A percentile compares a stretch with the other conserved stretches of the same genome.
These are phyloP conservation scores for Trypanosomatidae sp. DNA, from an alignment of 208 protist genomes.

Conservation along the genomic window DNA sequence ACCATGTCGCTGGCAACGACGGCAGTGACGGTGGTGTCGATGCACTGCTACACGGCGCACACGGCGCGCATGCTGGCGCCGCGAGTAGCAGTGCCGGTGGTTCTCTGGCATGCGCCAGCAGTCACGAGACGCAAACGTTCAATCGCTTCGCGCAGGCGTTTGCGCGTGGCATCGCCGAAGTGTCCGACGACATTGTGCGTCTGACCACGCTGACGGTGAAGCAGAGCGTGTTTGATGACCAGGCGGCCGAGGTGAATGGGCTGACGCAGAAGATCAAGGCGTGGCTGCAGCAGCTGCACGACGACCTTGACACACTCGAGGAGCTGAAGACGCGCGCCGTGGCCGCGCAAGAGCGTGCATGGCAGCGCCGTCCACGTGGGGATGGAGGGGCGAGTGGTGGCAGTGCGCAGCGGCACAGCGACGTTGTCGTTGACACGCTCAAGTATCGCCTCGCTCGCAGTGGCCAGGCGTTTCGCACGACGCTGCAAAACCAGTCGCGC, in stretches of 20 bases:
- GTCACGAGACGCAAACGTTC: constrained; percentile 61
- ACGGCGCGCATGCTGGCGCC: too few relatives aligned
- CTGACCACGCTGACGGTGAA: constrained; percentile 64
- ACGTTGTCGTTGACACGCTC: constrained; percentile 70
- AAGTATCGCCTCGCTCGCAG: constrained; percentile 54
- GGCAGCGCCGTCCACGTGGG: background rate
- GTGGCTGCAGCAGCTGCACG: constrained; percentile 66
- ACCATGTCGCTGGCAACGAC: too few relatives aligned
- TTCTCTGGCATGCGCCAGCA: too few relatives aligned
- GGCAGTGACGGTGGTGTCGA: background rate
- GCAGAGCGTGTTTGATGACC: constrained; percentile 85
- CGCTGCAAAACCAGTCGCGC: constrained; percentile 65
- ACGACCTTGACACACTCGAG: constrained; percentile 57
- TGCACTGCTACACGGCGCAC: too few relatives aligned
- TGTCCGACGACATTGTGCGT: constrained; percentile 72
- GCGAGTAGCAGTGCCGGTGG: too few relatives aligned
- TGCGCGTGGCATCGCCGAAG: constrained; percentile 53
- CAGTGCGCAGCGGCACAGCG: constrained; percentile 15
- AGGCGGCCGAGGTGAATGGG: constrained; percentile 56
- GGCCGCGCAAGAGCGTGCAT: constrained; percentile 22
- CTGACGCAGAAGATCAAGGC: constrained; percentile 72
- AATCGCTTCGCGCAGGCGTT: constrained; percentile 73
- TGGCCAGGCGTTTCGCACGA: constrained; percentile 69
- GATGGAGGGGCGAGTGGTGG: constrained; percentile 2
- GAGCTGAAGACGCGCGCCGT: constrained; percentile 54